Conservation (phyloP, 352 stramenopile genomes). For the Pythium vanterpoolii region DNA sequence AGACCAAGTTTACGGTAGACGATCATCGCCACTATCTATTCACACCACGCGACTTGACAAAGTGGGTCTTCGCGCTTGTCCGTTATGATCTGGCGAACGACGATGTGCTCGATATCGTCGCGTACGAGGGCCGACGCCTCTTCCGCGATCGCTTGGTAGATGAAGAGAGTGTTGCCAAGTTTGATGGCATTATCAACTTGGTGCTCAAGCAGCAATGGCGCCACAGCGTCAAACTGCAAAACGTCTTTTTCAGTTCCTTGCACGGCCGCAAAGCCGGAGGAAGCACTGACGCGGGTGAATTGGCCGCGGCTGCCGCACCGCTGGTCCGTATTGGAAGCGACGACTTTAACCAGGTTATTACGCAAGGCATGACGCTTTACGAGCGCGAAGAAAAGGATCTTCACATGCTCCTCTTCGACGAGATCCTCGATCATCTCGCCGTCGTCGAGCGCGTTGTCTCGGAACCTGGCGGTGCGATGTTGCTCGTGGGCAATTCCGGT, state of each 20-base stretch:
- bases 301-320: constrained; percentile 25
- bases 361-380: constrained; percentile 91
- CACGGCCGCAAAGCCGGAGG: constrained; percentile 37
- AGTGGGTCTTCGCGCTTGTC: constrained; percentile 88
- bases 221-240: constrained; percentile 68
- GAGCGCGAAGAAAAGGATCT: constrained; percentile 94
- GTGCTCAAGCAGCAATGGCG: constrained; percentile 87
- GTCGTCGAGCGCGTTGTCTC: constrained; percentile 89
- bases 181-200: constrained; percentile 82
- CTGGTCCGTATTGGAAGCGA: constrained; percentile 62
- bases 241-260: constrained; percentile 87
- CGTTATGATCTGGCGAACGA: constrained; percentile 89
- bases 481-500: constrained; percentile 87
- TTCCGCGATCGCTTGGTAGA: constrained; percentile 92
- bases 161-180: constrained; percentile 62
- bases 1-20: constrained; percentile 90
- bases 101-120: constrained; percentile 89
- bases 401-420: constrained; percentile 91
- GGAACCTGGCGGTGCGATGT: constrained; percentile 78
- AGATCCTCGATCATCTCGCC: constrained; percentile 91
- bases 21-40: constrained; percentile 95
- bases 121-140: constrained; percentile 84
- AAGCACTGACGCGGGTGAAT: constrained; percentile 8
- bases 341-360: constrained; percentile 84
- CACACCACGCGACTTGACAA: constrained; percentile 90